A percentile compares a stretch with the other conserved stretches of the same genome.
These are phyloP conservation scores for Candida argentea DNA, from an alignment of 805 yeast species.

Conservation along the genomic window DNA sequence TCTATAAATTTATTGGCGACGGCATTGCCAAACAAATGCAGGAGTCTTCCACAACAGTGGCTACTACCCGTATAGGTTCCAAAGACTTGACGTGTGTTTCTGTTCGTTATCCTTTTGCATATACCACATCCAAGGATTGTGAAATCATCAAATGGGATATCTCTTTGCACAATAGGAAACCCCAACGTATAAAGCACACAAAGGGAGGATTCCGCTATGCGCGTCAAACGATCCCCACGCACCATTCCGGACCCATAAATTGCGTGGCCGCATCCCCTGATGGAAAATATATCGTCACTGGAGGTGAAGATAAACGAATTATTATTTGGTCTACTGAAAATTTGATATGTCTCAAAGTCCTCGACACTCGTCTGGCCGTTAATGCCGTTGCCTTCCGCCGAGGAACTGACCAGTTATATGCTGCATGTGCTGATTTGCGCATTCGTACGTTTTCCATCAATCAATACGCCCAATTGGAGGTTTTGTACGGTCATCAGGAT, in stretches of 20 bases:
- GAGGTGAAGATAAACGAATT: conserved; percentile 75
- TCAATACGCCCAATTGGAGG: conserved; percentile 83
- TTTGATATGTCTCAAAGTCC: conserved; percentile 62
- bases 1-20: conserved; percentile 59
- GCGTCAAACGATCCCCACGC: conserved; percentile 30
- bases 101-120: conserved; percentile 52
- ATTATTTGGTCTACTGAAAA: conserved; percentile 81
- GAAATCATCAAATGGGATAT: conserved; percentile 76
- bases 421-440: conserved; percentile 86
- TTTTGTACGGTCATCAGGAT: conserved; percentile 93
- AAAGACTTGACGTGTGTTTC: conserved; percentile 47
- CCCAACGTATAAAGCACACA: conserved; percentile 52
- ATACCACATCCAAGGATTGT: conserved; percentile 75
- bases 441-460: conserved; percentile 79
- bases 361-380: conserved; percentile 70
- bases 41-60: conserved; percentile 21
- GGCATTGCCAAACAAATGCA: conserved; percentile 29
- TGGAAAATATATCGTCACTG: conserved; percentile 84
- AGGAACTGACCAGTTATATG: conserved; percentile 76
- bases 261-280: conserved; percentile 79
- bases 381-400: conserved; percentile 69
- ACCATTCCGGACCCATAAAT: conserved; percentile 69
- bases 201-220: conserved; percentile 49
- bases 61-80: conserved; percentile 49
- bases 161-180: conserved; percentile 38